Conservation (phyloP, 345 rosid species). For the Pugionium dolabratum region DNA sequence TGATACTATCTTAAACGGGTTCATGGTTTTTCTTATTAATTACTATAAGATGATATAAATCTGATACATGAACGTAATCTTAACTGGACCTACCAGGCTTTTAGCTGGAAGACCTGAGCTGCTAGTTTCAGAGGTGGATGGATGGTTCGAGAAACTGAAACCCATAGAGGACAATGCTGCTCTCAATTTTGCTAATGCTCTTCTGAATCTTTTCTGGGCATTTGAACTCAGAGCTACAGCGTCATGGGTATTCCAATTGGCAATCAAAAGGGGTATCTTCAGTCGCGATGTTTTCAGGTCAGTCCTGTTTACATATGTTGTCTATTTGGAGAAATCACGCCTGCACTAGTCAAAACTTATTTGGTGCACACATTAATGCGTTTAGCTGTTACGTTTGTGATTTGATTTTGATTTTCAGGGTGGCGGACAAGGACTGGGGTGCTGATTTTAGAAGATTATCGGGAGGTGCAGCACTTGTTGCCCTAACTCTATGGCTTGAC, state of each 20-base stretch:
- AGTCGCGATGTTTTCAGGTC: slow-evolving; percentile 77
- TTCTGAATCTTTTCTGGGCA: slow-evolving; percentile 89
- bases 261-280: slow-evolving; percentile 74
- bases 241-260: slow-evolving; percentile 84
- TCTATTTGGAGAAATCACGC: not conserved
- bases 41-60: not conserved
- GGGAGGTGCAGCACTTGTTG: slow-evolving; percentile 95
- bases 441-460: slow-evolving; percentile 93
- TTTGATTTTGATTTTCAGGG: slow-evolving; percentile 53
- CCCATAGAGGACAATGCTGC: slow-evolving; percentile 80
- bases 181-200: slow-evolving; percentile 82
- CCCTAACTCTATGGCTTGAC: slow-evolving; percentile 93
- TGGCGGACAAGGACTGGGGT: slow-evolving; percentile 94
- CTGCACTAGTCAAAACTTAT: slow-evolving; percentile 11
- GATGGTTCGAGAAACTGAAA: slow-evolving; percentile 61
- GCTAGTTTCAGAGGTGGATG: slow-evolving; percentile 70
- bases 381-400: slow-evolving; percentile 9
- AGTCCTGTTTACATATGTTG: slow-evolving; percentile 19
- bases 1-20: not conserved
- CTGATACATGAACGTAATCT: not conserved
- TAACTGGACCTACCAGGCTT: slow-evolving; percentile 51
- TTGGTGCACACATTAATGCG: slow-evolving; percentile 7
- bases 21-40: slow-evolving; percentile 3
- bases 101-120: slow-evolving; percentile 56
- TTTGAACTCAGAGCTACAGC: slow-evolving; percentile 93